Percentiles rank a stretch among this genome's conserved stretches.
phyloP scores from a whole-genome alignment of 129 eudicot species.

The Flaveria robusta region DNA sequence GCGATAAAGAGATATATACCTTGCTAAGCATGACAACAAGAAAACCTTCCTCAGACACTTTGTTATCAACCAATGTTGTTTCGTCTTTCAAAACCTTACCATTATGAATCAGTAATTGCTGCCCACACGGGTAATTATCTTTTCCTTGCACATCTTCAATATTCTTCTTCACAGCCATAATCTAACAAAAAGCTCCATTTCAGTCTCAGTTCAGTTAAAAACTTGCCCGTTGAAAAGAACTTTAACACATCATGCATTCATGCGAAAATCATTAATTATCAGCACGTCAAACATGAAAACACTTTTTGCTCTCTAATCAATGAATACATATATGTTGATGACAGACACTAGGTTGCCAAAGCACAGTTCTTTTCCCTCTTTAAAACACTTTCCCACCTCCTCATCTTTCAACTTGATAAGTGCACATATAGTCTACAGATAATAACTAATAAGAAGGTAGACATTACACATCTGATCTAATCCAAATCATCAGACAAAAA shows the following conservation, averaged over 20 bases:
- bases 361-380: not conserved
- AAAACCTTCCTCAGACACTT: constrained; percentile 90
- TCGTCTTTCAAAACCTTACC: constrained; percentile 97
- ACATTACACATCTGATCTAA: too few species aligned
- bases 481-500: not conserved
- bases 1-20: constrained; percentile 43
- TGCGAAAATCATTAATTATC: not conserved
- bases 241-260: not conserved
- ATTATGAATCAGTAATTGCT: constrained; percentile 83
- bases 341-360: constrained; percentile 6
- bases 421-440: not conserved
- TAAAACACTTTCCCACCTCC: not conserved
- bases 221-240: not conserved
- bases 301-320: not conserved
- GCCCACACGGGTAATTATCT: constrained; percentile 96
- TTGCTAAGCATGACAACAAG: constrained; percentile 98
- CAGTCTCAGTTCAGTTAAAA: constrained; percentile 15
- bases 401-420: constrained; percentile 8
- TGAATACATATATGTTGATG: not conserved
- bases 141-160: constrained; percentile 95
- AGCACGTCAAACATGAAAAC: not conserved
- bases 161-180: constrained; percentile 87
- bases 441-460: not conserved
- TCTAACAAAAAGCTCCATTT: constrained; percentile 42
- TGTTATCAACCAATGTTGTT: constrained; percentile 83